Base-by-base conservation (phyloP, 164 flowering plant species). In the Kingdonia uniflora region DNA sequence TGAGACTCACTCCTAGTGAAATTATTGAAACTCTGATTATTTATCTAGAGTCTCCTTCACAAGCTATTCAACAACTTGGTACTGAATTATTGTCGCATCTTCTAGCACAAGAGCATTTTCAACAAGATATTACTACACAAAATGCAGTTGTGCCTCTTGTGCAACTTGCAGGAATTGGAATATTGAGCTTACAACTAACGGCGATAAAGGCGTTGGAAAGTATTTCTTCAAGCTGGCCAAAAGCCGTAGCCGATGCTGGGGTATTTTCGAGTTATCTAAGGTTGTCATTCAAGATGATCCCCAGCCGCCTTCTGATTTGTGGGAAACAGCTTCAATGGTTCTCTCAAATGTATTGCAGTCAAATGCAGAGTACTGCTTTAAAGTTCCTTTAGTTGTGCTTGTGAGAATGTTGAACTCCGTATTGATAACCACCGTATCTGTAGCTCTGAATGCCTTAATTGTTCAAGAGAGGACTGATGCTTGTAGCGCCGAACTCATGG, bases 201-300 rank as follows among this genome's bases (percentile, higher is more conserved):
- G 90, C 96, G 4, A 65, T 88, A 19, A 85, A 71, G 61, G 86
- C 96, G 33, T 63, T 88, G 55, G 91, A 82, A 61, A 82, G 76
- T 20, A 81, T 85, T 40, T 82, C 96, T 21, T 44, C 62, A 25
- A 82, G 80, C 51, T 88, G 96, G 96, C 96, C 96, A 17, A 76
- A 78, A 67, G 90, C 75, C 16, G 84, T 88, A 63, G 90, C 85
- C 54, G 82, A 81, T 69, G 88, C 94, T 33, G 96, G 96, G 96
- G 96, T 19, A 77, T 88, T 54, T 75, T 76, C 68, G 91, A 88
- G 75, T 77, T 88, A 37, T 71, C 94, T 23, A 88, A 85, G 67
- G 85, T 85, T 56, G 77, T 88, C 19, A 68, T 81, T 64, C 94
- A 88, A 63, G 88, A 81, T 49, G 88, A 84, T 19, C 94, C 94